Conservation (phyloP, 2,329 filamentous ascomycete genomes). For the Ceratocystis destructans region DNA sequence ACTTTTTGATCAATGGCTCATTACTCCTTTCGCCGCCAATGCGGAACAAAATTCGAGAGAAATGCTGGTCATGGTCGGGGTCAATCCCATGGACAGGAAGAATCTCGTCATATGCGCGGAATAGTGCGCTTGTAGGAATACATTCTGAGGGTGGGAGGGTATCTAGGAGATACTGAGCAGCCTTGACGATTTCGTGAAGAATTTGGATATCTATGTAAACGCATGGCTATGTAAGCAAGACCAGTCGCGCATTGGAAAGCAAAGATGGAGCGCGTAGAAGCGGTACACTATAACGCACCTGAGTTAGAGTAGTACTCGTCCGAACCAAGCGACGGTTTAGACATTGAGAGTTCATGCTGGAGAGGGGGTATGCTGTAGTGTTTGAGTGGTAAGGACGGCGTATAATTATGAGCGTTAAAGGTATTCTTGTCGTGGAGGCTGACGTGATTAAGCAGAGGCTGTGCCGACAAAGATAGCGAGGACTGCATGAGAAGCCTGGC, state of each 20-base stretch:
- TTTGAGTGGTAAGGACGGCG: neutral
- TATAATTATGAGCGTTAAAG: conserved; percentile 1
- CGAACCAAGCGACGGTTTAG: conserved; percentile 21
- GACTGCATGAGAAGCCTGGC: conserved; percentile 19
- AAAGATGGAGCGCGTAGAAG: neutral
- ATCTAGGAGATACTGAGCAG: conserved; percentile 52
- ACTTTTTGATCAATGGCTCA: conserved; percentile 51
- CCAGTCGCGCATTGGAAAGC: neutral
- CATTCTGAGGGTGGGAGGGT: conserved; percentile 45
- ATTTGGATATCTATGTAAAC: conserved; percentile 54
- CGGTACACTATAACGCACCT: conserved; percentile 30
- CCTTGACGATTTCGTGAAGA: conserved; percentile 60
- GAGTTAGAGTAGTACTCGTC: conserved; percentile 46
- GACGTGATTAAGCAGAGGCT: conserved; percentile 10
- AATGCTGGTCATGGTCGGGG: conserved; percentile 58
- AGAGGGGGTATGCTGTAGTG: neutral
- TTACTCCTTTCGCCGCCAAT: conserved; percentile 53
- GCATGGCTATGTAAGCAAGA: conserved; percentile 19
- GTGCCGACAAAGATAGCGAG: conserved; percentile 15
- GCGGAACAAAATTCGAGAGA: conserved; percentile 65
- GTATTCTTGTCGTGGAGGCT: neutral
- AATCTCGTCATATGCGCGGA: conserved; percentile 64
- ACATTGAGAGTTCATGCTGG: conserved; percentile 16
- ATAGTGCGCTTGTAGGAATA: conserved; percentile 62
- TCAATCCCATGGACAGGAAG: conserved; percentile 57